Evolutionary conservation across 169 alveolate species (phyloP).

Genomic region (Plasmodium gallinaceum): DNA sequence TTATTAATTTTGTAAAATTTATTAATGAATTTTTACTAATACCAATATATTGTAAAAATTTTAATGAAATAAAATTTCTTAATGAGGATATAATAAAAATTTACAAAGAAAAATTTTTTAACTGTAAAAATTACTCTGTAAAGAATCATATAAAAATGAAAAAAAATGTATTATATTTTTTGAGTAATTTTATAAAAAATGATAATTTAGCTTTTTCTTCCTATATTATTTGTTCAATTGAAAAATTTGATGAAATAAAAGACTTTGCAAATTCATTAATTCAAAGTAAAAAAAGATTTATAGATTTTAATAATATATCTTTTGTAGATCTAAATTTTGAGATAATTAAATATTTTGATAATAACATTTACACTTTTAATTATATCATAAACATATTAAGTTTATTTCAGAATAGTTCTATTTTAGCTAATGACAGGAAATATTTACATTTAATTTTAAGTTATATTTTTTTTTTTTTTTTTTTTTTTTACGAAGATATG

Average conservation of each 20-base stretch:
- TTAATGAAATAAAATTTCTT: slow-evolving; percentile 40
- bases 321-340: slow-evolving; percentile 26
- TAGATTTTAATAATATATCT: slow-evolving; percentile 37
- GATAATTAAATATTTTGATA: slow-evolving; percentile 63
- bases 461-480: slow-evolving; percentile 41
- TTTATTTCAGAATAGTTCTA: slow-evolving; percentile 28
- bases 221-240: slow-evolving; percentile 44
- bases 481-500: slow-evolving; percentile 6
- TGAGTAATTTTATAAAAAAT: slow-evolving; percentile 36
- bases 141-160: slow-evolving; percentile 70
- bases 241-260: slow-evolving; percentile 62
- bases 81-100: slow-evolving; percentile 6
- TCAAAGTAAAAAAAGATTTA: slow-evolving; percentile 34
- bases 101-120: slow-evolving; percentile 33
- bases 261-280: slow-evolving; percentile 47
- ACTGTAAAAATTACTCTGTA: slow-evolving; percentile 24
- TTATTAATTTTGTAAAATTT: slow-evolving; percentile 16
- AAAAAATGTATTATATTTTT: slow-evolving; percentile 49
- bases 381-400: slow-evolving; percentile 26
- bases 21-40: slow-evolving; percentile 58
- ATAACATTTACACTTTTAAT: slow-evolving; percentile 26
- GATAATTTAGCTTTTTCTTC: slow-evolving; percentile 39
- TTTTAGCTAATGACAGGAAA: background rate
- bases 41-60: slow-evolving; percentile 42
- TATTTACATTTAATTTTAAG: slow-evolving; percentile 9